Evolutionary conservation across 179 eudicot species (phyloP).

Genomic region (Actinidia polygama): DNA sequence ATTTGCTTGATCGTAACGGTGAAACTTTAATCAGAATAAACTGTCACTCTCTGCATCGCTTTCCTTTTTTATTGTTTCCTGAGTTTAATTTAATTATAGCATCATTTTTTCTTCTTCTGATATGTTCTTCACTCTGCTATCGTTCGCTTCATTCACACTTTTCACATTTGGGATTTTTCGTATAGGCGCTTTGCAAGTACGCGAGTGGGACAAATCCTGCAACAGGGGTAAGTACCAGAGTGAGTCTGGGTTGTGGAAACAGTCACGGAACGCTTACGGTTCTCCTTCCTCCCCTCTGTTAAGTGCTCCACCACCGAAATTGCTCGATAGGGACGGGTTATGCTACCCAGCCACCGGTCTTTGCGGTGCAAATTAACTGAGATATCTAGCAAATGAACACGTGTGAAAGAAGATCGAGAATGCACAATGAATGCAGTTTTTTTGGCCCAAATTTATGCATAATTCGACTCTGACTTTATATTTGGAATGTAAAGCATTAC

Average conservation of each 20-base stretch:
- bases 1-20: background rate
- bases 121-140: background rate
- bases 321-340: constrained; percentile 90
- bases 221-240: constrained; percentile 89
- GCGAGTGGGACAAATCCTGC: constrained; percentile 87
- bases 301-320: constrained; percentile 82
- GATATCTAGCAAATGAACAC: background rate
- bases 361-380: constrained; percentile 63
- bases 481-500: background rate
- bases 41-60: background rate
- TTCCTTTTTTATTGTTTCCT: background rate
- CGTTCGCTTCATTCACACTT: background rate
- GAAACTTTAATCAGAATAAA: background rate
- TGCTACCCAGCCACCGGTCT: constrained; percentile 80
- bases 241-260: constrained; percentile 92
- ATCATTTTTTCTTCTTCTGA: background rate
- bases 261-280: constrained; percentile 85
- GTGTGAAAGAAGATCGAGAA: background rate
- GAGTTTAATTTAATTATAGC: background rate
- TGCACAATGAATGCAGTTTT: background rate
- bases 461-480: background rate
- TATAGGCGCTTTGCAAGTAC: constrained; percentile 93
- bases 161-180: background rate
- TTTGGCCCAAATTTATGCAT: background rate
- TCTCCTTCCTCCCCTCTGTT: constrained; percentile 88